phyloP scores from a whole-genome alignment of 257 asterid species.

The Solanum dulcamara region DNA sequence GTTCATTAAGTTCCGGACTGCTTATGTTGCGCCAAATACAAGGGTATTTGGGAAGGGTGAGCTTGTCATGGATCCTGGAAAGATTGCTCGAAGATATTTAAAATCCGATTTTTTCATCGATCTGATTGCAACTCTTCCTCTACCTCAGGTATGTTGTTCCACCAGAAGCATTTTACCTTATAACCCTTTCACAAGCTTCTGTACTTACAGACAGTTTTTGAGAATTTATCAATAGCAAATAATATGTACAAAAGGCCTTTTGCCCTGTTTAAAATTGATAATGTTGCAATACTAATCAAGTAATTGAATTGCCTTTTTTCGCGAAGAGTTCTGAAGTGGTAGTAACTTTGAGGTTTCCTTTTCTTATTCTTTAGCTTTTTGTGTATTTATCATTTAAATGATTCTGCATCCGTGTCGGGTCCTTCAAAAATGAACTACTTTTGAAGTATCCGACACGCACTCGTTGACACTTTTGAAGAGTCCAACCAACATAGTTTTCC shows the following conservation, averaged over 20 bases:
- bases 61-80: constrained; percentile 90
- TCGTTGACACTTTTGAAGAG: no score
- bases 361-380: neutral
- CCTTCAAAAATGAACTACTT: no score
- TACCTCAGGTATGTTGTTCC: constrained; percentile 63
- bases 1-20: constrained; percentile 77
- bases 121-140: constrained; percentile 79
- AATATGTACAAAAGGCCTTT: neutral
- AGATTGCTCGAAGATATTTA: constrained; percentile 65
- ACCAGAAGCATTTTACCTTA: neutral
- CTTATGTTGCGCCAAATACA: constrained; percentile 86
- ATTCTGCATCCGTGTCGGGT: neutral
- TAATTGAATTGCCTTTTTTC: neutral
- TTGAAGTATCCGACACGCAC: no score
- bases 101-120: constrained; percentile 76
- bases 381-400: neutral
- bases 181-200: neutral
- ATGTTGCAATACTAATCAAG: neutral
- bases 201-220: neutral
- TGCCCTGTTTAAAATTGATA: neutral
- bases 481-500: no score
- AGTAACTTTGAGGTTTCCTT: neutral
- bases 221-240: neutral
- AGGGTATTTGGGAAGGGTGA: constrained; percentile 97
- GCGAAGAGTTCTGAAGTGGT: neutral